A percentile compares a stretch with the other conserved stretches of the same genome.
phyloP scores from a whole-genome alignment of 2,329 filamentous ascomycete genomes.

The Colletotrichum lupini region DNA sequence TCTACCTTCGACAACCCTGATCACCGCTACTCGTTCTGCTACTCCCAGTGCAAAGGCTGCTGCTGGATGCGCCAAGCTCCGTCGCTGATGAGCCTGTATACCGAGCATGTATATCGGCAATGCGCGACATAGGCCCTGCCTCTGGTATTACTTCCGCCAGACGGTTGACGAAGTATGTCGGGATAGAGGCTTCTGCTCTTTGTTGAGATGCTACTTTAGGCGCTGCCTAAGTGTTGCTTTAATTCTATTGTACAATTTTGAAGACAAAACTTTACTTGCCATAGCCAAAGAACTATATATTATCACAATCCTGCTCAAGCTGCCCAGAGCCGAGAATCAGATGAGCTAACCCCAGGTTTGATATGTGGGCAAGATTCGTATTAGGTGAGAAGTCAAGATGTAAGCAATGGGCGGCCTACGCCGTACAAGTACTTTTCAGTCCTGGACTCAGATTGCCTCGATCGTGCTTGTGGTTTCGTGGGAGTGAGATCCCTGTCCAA shows the following conservation, averaged over 20 bases:
- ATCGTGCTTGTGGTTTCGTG: too few species aligned
- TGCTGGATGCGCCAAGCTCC: background rate
- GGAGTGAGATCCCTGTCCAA: background rate
- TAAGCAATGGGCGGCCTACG: too few species aligned
- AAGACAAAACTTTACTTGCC: background rate
- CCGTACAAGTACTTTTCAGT: too few species aligned
- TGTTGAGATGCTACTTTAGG: background rate
- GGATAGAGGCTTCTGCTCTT: background rate
- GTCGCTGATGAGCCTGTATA: background rate
- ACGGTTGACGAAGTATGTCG: background rate
- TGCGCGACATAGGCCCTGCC: too few species aligned
- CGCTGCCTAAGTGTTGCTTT: background rate
- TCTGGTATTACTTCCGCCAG: background rate
- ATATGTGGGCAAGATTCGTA: too few species aligned
- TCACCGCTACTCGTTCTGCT: background rate
- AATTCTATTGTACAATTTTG: background rate
- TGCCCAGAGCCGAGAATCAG: too few species aligned
- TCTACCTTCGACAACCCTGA: background rate
- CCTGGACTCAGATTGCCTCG: too few species aligned
- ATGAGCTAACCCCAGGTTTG: too few species aligned
- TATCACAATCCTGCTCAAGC: background rate
- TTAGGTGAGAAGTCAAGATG: too few species aligned
- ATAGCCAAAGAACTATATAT: background rate
- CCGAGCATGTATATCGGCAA: too few species aligned
- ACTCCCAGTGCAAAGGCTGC: background rate